phyloP scores from a whole-genome alignment of 345 rosid species.

The Syzygium aromaticum region DNA sequence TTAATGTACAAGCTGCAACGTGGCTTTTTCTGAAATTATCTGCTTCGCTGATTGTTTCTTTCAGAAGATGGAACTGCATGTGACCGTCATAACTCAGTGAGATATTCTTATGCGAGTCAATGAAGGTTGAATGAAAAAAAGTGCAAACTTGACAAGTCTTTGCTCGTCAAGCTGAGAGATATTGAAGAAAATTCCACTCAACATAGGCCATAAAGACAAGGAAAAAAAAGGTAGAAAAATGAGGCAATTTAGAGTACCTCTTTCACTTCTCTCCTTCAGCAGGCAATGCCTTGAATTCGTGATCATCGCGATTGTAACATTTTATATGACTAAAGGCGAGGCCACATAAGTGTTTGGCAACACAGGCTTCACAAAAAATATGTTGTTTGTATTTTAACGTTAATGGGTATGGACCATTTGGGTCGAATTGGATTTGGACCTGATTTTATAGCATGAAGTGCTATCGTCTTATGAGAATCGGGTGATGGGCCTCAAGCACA shows the following conservation, averaged over 20 bases:
- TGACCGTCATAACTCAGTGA: background rate
- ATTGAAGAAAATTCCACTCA: background rate
- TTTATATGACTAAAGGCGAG: background rate
- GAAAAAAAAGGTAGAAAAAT: background rate
- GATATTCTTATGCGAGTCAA: background rate
- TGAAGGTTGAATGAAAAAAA: background rate
- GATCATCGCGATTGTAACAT: background rate
- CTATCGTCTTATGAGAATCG: background rate
- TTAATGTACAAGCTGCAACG: background rate
- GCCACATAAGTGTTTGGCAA: background rate
- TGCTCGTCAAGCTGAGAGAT: background rate
- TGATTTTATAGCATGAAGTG: background rate
- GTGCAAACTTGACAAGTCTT: background rate
- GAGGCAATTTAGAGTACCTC: background rate
- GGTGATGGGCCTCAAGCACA: background rate
- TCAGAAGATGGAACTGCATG: background rate
- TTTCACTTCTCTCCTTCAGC: background rate
- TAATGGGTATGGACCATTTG: background rate
- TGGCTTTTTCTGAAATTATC: background rate
- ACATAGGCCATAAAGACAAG: background rate
- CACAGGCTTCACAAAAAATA: background rate
- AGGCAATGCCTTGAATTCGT: background rate
- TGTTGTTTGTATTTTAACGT: background rate
- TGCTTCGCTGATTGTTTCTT: background rate
- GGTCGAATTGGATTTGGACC: background rate